Conservation (phyloP, 768 basidiomycete genomes). For the Suillus bovinus region DNA sequence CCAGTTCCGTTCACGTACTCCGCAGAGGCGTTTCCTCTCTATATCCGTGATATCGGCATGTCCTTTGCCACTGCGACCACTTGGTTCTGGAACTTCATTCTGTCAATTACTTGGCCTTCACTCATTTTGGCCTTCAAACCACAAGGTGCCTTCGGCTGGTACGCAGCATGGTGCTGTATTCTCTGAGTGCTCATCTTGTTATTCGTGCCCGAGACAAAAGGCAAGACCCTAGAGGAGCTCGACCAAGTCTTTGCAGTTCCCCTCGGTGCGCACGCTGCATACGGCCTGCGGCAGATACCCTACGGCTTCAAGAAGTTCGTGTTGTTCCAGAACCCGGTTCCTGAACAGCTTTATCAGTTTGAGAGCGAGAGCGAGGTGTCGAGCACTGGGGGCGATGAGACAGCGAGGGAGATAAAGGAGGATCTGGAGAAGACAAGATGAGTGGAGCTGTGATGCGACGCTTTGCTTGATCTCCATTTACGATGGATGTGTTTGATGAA, state of each 20-base stretch:
- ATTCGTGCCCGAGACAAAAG: conserved; percentile 73
- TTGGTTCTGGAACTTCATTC: conserved; percentile 64
- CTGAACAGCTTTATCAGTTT: conserved; percentile 42
- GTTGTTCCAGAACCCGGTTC: conserved; percentile 27
- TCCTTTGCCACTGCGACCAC: conserved; percentile 62
- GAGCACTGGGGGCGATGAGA: conserved; percentile 16
- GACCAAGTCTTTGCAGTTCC: conserved; percentile 56
- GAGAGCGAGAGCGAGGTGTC: conserved; percentile 33
- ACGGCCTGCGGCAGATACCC: conserved; percentile 55
- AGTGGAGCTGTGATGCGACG: too few species aligned
- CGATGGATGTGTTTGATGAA: background rate
- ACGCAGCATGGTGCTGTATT: conserved; percentile 59
- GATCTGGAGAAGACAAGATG: conserved; percentile 13
- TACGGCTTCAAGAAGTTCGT: conserved; percentile 54
- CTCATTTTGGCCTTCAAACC: conserved; percentile 62
- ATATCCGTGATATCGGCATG: conserved; percentile 58
- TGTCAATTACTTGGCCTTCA: conserved; percentile 72
- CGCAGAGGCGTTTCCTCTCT: conserved; percentile 89
- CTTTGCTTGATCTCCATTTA: too few species aligned
- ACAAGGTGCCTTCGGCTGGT: conserved; percentile 76
- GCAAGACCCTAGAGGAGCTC: conserved; percentile 61
- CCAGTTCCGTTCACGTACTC: conserved; percentile 92
- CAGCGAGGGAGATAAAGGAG: conserved; percentile 13
- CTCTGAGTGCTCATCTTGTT: conserved; percentile 59
- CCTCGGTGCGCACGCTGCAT: conserved; percentile 52